Evolutionary conservation across 75 land plant genomes (phyloP), one percentile per base, ranked within the genome.

Genomic region (Sequoia sempervirens): DNA sequence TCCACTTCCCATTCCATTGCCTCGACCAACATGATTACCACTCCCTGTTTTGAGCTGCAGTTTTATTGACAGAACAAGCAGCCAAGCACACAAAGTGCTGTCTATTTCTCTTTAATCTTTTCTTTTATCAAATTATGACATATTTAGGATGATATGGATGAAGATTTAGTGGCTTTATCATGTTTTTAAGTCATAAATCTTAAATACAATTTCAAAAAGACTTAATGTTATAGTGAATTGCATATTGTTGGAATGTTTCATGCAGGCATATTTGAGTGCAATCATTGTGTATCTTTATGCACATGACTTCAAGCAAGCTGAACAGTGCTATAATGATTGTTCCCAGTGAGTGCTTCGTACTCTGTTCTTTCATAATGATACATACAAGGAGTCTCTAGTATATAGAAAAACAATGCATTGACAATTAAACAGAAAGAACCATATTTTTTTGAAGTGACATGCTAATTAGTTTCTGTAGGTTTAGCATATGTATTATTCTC

Each of bases 191-290:
- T 43, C 45, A 10, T 23, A 76, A 76, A 81, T 58, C 26, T 81
- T 14, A 34, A 54, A 32, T 17, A 52, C 9, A 13, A 14, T 81
- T 36, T 34, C 74, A 18, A 80, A 34, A 80, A 5, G 41, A 40
- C 20, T 6, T 46, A 7, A 8, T 46, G 9, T 81, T 81, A 2
- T 81, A 34, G 61, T 23, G 26, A 20, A 32, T 81, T 30, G 7
- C 37, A 36, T 75, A 75, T 78, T 41, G 14, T 45, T 45, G 47
- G n/a, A 64, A 70, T 70, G 15, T 74, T 80, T 26, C 32, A 37
- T 90, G 43, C 92, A 97, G 99, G 98, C 96, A 84, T 96, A 95
- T 83, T 89, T 97, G 76, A 91, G 99, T 92, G 98, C 99, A 61
- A 93, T 97, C 30, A 87, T 97, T 72, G 95, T 96, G 75, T 92